Evolutionary conservation across 768 basidiomycete species (phyloP).

Genomic region (Rhodosporidiobolus sp.): DNA sequence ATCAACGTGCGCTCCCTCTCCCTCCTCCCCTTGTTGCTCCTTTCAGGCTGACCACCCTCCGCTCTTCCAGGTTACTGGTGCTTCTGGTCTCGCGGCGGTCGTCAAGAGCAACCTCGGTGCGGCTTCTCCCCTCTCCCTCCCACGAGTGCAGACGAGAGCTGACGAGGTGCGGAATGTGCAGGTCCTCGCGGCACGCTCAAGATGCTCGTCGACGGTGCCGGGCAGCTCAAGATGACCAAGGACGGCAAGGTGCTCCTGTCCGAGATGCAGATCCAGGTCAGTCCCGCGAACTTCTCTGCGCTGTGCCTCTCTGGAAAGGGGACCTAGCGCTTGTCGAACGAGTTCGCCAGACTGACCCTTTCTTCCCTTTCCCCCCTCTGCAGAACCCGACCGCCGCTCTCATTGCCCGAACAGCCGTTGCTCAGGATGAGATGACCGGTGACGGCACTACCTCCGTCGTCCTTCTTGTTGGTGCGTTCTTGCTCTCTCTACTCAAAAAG

Average conservation of each 20-base stretch:
- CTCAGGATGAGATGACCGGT: conserved; percentile 98
- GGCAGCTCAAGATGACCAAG: conserved; percentile 99
- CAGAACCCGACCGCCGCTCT: conserved; percentile 95
- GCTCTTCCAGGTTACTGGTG: conserved; percentile 47
- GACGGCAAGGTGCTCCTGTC: conserved; percentile 97
- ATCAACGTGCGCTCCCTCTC: conserved; percentile 46
- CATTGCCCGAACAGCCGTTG: conserved; percentile 97
- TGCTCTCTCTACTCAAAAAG: conserved; percentile 58
- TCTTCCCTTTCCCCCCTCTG: conserved; percentile 50
- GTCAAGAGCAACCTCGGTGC: conserved; percentile 94
- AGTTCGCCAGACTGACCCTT: neutral
- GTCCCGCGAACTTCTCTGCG: conserved; percentile 29
- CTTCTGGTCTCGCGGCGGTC: conserved; percentile 93
- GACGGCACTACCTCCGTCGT: conserved; percentile 98
- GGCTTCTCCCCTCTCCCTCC: conserved; percentile 14
- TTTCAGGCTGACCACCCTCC: neutral
- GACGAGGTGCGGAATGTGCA: conserved; percentile 45
- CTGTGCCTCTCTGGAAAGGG: no score
- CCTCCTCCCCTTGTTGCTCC: no score
- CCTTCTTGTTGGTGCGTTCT: conserved; percentile 65
- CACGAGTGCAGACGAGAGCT: neutral
- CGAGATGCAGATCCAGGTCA: conserved; percentile 88
- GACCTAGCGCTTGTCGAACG: no score
- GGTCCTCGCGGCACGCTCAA: conserved; percentile 96
- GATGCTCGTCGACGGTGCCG: conserved; percentile 98